phyloP scores from a whole-genome alignment of 75 land plant species.

The Sequoia sempervirens region DNA sequence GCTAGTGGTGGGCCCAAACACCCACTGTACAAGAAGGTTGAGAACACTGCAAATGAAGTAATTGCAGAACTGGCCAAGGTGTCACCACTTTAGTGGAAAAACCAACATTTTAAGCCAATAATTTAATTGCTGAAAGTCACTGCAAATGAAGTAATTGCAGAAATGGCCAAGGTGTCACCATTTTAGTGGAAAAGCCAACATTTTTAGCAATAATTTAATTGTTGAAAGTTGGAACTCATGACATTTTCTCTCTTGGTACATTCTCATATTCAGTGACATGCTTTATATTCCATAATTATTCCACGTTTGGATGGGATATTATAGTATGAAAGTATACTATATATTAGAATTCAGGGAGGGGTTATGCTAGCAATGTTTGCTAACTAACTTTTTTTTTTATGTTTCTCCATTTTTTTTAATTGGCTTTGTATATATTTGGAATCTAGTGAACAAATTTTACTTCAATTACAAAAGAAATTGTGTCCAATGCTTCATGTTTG shows the following conservation, averaged over 20 bases:
- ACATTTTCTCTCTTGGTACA: background rate
- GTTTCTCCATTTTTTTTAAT: background rate
- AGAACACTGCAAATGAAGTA: background rate
- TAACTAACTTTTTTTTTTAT: background rate
- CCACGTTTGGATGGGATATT: background rate
- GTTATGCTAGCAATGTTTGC: background rate
- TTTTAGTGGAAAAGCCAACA: background rate
- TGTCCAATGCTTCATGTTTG: background rate
- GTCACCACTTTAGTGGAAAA: background rate
- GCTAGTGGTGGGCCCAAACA: conserved; percentile 1
- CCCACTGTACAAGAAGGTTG: background rate
- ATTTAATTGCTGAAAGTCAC: background rate
- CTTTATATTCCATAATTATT: background rate
- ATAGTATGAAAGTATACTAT: background rate
- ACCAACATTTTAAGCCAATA: background rate
- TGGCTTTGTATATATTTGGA: background rate
- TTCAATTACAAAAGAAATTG: background rate
- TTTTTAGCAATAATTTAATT: background rate
- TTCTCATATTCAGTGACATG: background rate
- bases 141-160: background rate
- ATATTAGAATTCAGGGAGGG: background rate
- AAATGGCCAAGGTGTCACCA: conserved; percentile 3
- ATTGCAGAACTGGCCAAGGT: conserved; percentile 4
- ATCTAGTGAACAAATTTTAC: background rate
- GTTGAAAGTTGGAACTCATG: background rate